A percentile compares a stretch with the other conserved stretches of the same genome.
These are phyloP conservation scores for Saraca asoca DNA, from an alignment of 331 rosid species.

Conservation along the genomic window DNA sequence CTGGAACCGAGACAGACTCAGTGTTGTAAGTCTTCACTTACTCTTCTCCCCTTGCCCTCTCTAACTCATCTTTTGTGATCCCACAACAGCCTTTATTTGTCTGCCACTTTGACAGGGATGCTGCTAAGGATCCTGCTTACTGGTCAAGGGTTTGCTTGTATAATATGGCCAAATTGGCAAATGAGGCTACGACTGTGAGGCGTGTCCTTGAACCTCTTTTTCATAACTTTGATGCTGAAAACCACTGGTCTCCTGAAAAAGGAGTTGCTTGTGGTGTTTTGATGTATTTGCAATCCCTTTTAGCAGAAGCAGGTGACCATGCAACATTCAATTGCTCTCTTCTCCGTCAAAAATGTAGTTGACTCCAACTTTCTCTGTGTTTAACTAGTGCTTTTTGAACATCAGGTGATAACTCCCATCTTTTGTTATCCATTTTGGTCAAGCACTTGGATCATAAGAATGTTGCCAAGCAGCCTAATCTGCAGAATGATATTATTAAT, in stretches of 20 bases:
- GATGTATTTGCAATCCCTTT: constrained; percentile 69
- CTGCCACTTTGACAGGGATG: constrained; percentile 58
- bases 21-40: constrained; percentile 47
- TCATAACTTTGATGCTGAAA: constrained; percentile 69
- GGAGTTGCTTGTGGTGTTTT: constrained; percentile 69
- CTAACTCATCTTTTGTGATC: constrained; percentile 24
- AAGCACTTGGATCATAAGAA: constrained; percentile 98
- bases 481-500: constrained; percentile 65
- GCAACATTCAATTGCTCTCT: constrained; percentile 23
- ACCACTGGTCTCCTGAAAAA: constrained; percentile 79
- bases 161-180: constrained; percentile 78
- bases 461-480: constrained; percentile 64
- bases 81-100: constrained; percentile 24
- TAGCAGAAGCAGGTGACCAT: constrained; percentile 78
- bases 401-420: constrained; percentile 78
- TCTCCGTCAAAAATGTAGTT: constrained; percentile 12
- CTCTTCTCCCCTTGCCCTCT: constrained; percentile 24
- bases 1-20: constrained; percentile 49
- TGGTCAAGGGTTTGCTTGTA: constrained; percentile 87
- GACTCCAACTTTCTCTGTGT: constrained; percentile 20
- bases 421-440: constrained; percentile 76
- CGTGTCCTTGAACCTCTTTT: constrained; percentile 88
- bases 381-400: constrained; percentile 38
- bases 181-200: constrained; percentile 79
- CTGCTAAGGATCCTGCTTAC: constrained; percentile 66